Conservation (phyloP, 2,329 filamentous ascomycete species). For the Drechslerella dactyloides region DNA sequence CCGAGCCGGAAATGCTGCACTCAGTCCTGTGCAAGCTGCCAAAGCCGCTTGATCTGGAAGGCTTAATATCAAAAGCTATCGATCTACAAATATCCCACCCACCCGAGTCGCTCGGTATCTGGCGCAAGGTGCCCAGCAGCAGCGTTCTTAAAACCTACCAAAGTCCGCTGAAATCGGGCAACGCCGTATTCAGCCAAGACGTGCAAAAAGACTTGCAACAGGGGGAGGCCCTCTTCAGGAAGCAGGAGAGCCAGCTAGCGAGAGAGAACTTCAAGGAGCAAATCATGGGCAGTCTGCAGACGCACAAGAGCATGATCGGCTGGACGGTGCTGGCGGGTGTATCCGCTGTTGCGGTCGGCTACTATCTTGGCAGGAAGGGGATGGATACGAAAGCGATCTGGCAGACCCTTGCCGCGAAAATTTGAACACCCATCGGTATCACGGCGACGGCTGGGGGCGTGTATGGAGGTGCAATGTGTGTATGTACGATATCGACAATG, state of each 20-base stretch:
- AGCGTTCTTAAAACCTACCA: constrained; percentile 87
- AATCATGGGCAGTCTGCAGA: constrained; percentile 70
- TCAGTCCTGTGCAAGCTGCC: constrained; percentile 86
- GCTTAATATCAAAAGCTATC: constrained; percentile 71
- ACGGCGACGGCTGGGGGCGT: not conserved
- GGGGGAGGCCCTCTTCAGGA: constrained; percentile 71
- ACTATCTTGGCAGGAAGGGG: constrained; percentile 63
- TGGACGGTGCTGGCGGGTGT: constrained; percentile 71
- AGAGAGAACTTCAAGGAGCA: constrained; percentile 72
- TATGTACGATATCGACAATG: constrained; percentile 23
- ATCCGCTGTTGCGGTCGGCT: constrained; percentile 62
- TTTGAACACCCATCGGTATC: constrained; percentile 21
- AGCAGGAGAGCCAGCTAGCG: constrained; percentile 74
- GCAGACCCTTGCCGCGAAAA: constrained; percentile 31
- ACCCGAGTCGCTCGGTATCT: constrained; percentile 73
- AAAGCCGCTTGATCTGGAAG: constrained; percentile 77
- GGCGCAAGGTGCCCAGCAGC: constrained; percentile 72
- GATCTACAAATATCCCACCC: constrained; percentile 71
- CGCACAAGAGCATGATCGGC: constrained; percentile 68
- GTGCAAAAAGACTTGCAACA: constrained; percentile 62
- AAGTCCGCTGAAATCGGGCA: constrained; percentile 61
- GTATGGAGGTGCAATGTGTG: not conserved
- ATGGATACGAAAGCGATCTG: constrained; percentile 40
- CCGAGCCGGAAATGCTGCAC: constrained; percentile 92
- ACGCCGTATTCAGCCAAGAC: constrained; percentile 60